phyloP scores from a whole-genome alignment of 352 stramenopile genomes.

The Globisporangium echinulatum region DNA sequence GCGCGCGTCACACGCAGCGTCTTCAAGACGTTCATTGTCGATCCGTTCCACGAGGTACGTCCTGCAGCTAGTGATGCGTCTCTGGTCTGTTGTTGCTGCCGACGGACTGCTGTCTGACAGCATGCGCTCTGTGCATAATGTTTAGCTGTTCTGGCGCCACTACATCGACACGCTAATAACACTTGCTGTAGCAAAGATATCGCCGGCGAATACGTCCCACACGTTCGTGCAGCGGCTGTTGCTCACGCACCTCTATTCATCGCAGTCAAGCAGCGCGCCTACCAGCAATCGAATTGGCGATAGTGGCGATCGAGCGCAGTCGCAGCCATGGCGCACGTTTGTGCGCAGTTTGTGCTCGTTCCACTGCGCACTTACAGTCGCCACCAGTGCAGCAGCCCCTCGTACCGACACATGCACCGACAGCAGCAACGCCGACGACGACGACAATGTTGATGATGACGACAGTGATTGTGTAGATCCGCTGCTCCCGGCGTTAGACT shows the following conservation, averaged over 20 bases:
- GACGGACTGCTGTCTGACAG: background rate
- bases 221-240: conserved; percentile 1
- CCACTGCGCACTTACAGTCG: conserved; percentile 11
- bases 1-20: background rate
- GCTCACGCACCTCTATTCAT: background rate
- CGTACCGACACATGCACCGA: background rate
- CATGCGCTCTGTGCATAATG: too few species aligned
- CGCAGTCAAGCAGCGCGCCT: background rate
- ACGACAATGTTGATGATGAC: background rate
- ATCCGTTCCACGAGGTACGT: conserved; percentile 36
- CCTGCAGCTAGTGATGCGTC: background rate
- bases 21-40: conserved; percentile 31
- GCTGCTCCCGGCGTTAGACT: conserved; percentile 12
- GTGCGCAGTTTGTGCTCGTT: conserved; percentile 16
- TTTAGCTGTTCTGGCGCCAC: conserved; percentile 13
- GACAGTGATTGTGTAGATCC: background rate
- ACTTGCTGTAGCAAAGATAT: background rate
- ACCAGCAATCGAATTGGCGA: too few species aligned
- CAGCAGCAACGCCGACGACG: background rate
- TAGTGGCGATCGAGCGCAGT: background rate
- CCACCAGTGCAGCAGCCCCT: background rate
- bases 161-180: conserved; percentile 6
- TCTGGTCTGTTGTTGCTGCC: background rate
- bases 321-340: conserved; percentile 20
- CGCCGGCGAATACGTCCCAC: too few species aligned